Base-by-base conservation (phyloP, 495 filamentous ascomycete species). In the Apodospora peruviana region DNA sequence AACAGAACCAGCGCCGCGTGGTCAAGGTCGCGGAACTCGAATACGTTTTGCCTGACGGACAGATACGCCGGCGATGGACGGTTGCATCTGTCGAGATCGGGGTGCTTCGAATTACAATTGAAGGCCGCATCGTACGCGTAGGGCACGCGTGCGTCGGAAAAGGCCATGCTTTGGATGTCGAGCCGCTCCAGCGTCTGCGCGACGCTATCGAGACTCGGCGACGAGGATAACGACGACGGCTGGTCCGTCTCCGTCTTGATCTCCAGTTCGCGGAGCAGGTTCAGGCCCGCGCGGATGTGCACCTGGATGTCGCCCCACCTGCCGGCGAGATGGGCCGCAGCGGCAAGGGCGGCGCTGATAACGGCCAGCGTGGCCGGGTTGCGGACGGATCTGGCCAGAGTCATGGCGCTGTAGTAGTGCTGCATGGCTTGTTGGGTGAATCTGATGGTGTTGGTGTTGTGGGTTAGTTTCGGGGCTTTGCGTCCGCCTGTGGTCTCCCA, bases 291-390 rank as follows among this genome's bases (percentile, higher is more conserved):
- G 4, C n/a, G 21, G 12, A 57, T 46, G 17, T 58, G 55, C 0
- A 61, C 40, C 5, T 43, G 48, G 14, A 42, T 53, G 4, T 55
- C 51, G 11, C 23, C 9, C 43, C 46, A 61, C 14, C 38, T 2
- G 2, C 58, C 58, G 3, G 55, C 36, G 16, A 61, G 47, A 8
- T 56, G 41, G 0, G 58, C 47, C 0, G 45, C 52, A 2, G 54
- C 58, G 4, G 52, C 58, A 1, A 61, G 44, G 7, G 56, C 51
- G 1, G 48, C 39, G 18, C 53, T 57, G 14, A 60, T 9, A 1
- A 57, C 51, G 5, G 49, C 40, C 16, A 60, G 47, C 12, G 34
- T 48, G 8, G 5, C 17, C 2, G 50, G 47, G 38, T 55, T 48
- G 1, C 2, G 5, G 19, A 57, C 46, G 24, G 25, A 20, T 24